Evolutionary conservation across 495 filamentous ascomycete species (phyloP).

Genomic region (Talaromyces proteolyticus): DNA sequence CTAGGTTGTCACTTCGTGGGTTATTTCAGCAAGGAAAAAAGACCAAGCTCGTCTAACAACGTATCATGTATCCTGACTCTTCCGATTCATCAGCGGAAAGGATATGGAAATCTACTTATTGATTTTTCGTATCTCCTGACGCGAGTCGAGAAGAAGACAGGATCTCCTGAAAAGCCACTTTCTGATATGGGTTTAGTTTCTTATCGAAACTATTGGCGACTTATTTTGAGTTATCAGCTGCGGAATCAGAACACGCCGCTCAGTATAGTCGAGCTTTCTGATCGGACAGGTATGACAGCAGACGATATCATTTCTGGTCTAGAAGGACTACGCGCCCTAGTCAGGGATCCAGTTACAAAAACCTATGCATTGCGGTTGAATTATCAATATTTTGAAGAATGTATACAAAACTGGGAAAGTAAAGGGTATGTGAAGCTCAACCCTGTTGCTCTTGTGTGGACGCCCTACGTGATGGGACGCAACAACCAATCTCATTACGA

Average conservation of each 20-base stretch:
- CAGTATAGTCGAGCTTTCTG: constrained; percentile 75
- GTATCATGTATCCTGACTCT: constrained; percentile 95
- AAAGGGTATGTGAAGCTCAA: constrained; percentile 86
- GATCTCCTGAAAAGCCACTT: constrained; percentile 93
- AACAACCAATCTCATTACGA: constrained; percentile 81
- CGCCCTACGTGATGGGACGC: constrained; percentile 94
- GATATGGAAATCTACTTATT: constrained; percentile 93
- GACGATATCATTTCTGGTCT: constrained; percentile 93
- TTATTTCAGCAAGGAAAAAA: constrained; percentile 98
- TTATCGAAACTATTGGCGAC: constrained; percentile 94
- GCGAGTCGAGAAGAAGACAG: constrained; percentile 86
- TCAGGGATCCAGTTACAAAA: constrained; percentile 83
- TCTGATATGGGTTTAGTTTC: constrained; percentile 97
- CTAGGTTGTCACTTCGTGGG: constrained; percentile 95
- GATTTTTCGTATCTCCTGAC: constrained; percentile 98
- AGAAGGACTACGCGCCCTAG: constrained; percentile 80
- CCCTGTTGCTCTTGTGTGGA: constrained; percentile 80
- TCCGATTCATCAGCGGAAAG: constrained; percentile 93
- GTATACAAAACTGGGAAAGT: constrained; percentile 77
- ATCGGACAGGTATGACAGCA: constrained; percentile 89
- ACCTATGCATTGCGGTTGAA: constrained; percentile 86
- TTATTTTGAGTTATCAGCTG: constrained; percentile 79
- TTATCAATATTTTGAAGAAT: constrained; percentile 71
- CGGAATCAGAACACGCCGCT: constrained; percentile 57
- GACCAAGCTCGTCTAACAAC: constrained; percentile 91